A percentile compares a stretch with the other conserved stretches of the same genome.
These are phyloP conservation scores for Pyronema domesticum DNA, from an alignment of 495 filamentous ascomycete genomes.

Conservation along the genomic window DNA sequence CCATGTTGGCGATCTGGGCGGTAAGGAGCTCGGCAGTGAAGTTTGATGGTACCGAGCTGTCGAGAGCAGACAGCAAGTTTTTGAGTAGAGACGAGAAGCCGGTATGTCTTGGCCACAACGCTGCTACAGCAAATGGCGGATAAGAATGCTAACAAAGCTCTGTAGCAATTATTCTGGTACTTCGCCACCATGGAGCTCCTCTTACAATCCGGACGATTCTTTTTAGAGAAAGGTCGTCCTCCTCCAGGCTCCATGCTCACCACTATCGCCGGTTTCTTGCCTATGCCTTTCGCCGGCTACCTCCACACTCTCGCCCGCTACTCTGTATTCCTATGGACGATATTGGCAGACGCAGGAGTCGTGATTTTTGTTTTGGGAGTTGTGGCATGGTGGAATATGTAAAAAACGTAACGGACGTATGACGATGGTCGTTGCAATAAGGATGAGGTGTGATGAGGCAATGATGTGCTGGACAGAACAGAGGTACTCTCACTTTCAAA, in stretches of 20 bases:
- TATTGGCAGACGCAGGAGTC: slow-evolving; percentile 32
- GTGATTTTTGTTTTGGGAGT: slow-evolving; percentile 33
- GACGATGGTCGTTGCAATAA: background rate
- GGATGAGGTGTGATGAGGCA: no score
- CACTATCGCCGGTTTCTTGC: slow-evolving; percentile 19
- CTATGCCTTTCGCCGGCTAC: slow-evolving; percentile 16
- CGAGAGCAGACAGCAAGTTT: slow-evolving; percentile 10
- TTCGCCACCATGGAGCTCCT: slow-evolving; percentile 23
- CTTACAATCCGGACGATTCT: slow-evolving; percentile 20
- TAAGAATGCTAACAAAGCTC: background rate
- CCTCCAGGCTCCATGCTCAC: slow-evolving; percentile 22
- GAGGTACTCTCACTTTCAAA: background rate
- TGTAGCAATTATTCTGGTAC: slow-evolving; percentile 23
- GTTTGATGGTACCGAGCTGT: slow-evolving; percentile 15
- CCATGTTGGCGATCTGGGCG: slow-evolving; percentile 16
- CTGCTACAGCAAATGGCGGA: background rate
- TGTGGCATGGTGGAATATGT: slow-evolving; percentile 30
- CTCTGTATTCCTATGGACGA: slow-evolving; percentile 30
- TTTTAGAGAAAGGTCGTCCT: slow-evolving; percentile 23
- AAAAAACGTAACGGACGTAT: background rate
- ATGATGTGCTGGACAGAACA: background rate
- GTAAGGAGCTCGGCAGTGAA: slow-evolving; percentile 7
- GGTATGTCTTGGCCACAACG: slow-evolving; percentile 5
- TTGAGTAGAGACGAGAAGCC: slow-evolving; percentile 15
- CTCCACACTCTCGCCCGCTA: slow-evolving; percentile 27